These are phyloP conservation scores for Marchantia polymorpha DNA, from an alignment of 225 moss, liverwort and hornwort genomes.

Conservation along the genomic window DNA sequence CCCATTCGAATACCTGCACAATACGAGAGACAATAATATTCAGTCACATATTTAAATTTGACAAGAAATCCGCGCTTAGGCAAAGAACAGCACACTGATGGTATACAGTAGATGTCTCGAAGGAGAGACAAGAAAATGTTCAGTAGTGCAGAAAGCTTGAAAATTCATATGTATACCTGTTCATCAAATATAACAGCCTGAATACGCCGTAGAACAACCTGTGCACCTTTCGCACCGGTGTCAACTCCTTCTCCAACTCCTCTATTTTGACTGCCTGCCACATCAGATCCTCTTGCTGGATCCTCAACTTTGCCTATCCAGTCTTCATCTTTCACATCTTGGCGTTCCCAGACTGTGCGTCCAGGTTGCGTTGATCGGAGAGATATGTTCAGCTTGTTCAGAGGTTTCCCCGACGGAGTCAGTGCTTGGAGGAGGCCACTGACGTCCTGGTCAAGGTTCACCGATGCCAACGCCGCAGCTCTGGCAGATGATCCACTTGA, in stretches of 20 bases:
- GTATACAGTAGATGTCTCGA: too few relatives aligned
- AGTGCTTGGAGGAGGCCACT: slow-evolving; percentile 69
- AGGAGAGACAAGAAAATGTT: not conserved
- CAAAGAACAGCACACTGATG: too few relatives aligned
- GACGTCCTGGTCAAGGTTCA: slow-evolving; percentile 80
- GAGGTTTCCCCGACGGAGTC: slow-evolving; percentile 55
- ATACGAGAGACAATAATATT: not conserved
- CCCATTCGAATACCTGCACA: slow-evolving; percentile 93
- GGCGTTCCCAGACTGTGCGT: slow-evolving; percentile 37
- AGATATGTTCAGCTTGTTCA: slow-evolving; percentile 67
- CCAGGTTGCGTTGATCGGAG: slow-evolving; percentile 51
- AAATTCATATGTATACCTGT: slow-evolving; percentile 48
- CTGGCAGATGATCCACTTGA: slow-evolving; percentile 61
- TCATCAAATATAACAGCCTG: slow-evolving; percentile 92
- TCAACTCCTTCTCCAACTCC: slow-evolving; percentile 83
- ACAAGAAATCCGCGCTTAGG: too few relatives aligned
- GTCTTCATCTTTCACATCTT: slow-evolving; percentile 39
- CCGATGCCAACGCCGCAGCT: slow-evolving; percentile 39
- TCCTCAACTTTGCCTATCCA: slow-evolving; percentile 18
- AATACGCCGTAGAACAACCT: slow-evolving; percentile 82
- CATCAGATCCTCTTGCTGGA: slow-evolving; percentile 34
- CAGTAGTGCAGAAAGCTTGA: not conserved
- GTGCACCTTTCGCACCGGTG: slow-evolving; percentile 83
- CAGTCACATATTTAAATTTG: not conserved
- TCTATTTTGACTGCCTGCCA: slow-evolving; percentile 46